A percentile compares a stretch with the other conserved stretches of the same genome.
Evolutionary conservation across 306 rosid species (phyloP).

Genomic region (Glycine soja): DNA sequence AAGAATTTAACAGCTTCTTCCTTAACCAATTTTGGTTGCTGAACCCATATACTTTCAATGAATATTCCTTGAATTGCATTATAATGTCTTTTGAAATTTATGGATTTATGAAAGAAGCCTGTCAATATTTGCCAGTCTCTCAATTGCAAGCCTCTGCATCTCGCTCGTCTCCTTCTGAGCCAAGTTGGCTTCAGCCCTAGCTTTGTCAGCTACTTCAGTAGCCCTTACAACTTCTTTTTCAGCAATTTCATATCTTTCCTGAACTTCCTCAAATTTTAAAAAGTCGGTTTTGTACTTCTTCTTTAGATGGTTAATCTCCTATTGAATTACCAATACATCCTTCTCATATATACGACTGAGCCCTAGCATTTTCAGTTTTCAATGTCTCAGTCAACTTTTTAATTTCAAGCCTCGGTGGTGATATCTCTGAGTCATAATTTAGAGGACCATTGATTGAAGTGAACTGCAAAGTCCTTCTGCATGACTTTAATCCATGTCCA

Average conservation of each 20-base stretch:
- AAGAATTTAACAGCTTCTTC: too few relatives aligned
- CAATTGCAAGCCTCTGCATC: constrained; percentile 87
- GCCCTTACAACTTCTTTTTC: constrained; percentile 77
- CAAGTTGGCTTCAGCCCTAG: constrained; percentile 65
- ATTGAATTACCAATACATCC: constrained; percentile 66
- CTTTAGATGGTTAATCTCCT: constrained; percentile 73
- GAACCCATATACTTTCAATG: too few relatives aligned
- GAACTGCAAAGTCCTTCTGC: too few relatives aligned
- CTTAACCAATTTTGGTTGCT: too few relatives aligned
- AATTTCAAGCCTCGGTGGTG: constrained; percentile 65
- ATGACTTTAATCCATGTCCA: too few relatives aligned
- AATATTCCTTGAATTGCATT: too few relatives aligned
- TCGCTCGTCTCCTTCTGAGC: constrained; percentile 77
- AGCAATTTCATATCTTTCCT: constrained; percentile 69
- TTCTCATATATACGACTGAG: constrained; percentile 74
- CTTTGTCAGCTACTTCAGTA: constrained; percentile 77
- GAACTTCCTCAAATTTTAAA: constrained; percentile 69
- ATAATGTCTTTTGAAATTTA: too few relatives aligned
- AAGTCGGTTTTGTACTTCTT: constrained; percentile 71
- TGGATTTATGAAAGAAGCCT: too few relatives aligned
- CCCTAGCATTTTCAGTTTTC: constrained; percentile 63
- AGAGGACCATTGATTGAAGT: too few relatives aligned
- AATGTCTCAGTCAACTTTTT: constrained; percentile 61
- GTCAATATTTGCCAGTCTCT: constrained; percentile 70
- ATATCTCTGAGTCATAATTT: constrained; percentile 69